Evolutionary conservation across 208 protist species (phyloP).

Genomic region (Crithidia expoeki): DNA sequence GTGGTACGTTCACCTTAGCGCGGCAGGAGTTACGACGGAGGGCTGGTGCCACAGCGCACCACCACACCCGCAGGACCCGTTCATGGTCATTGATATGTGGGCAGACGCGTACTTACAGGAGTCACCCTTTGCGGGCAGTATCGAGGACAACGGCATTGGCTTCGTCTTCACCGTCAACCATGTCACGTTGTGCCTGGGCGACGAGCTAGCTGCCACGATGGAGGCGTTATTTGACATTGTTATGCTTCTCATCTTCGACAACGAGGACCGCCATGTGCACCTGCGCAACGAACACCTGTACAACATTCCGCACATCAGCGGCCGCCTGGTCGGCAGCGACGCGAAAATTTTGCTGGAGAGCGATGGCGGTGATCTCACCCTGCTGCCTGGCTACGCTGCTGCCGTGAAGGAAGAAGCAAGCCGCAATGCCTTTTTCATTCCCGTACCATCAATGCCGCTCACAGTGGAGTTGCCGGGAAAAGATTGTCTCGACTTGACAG

Average conservation of each 20-base stretch:
- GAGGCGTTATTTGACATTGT: slow-evolving; percentile 55
- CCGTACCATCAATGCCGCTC: slow-evolving; percentile 29
- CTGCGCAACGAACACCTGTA: slow-evolving; percentile 38
- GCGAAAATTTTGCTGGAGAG: slow-evolving; percentile 28
- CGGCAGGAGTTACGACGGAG: slow-evolving; percentile 34
- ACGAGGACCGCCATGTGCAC: slow-evolving; percentile 62
- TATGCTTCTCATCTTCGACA: slow-evolving; percentile 42
- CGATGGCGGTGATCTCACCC: slow-evolving; percentile 14
- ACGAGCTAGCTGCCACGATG: slow-evolving; percentile 34
- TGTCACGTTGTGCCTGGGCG: slow-evolving; percentile 39
- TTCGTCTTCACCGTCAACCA: slow-evolving; percentile 45
- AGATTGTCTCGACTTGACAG: slow-evolving; percentile 32
- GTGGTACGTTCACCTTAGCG: slow-evolving; percentile 46
- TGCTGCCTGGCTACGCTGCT: slow-evolving; percentile 21
- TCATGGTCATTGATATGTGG: slow-evolving; percentile 44
- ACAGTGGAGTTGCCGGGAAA: slow-evolving; percentile 34
- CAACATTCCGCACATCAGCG: slow-evolving; percentile 45
- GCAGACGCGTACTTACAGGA: slow-evolving; percentile 36
- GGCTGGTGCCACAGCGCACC: slow-evolving; percentile 36
- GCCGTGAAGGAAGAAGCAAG: slow-evolving; percentile 18
- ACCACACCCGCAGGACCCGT: slow-evolving; percentile 22
- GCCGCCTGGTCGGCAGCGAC: slow-evolving; percentile 31
- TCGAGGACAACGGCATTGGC: slow-evolving; percentile 50
- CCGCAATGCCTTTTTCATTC: slow-evolving; percentile 9
- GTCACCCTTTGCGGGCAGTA: slow-evolving; percentile 51